Evolutionary conservation across 129 eudicot genomes (phyloP).

Genomic region (Logfia minima): DNA sequence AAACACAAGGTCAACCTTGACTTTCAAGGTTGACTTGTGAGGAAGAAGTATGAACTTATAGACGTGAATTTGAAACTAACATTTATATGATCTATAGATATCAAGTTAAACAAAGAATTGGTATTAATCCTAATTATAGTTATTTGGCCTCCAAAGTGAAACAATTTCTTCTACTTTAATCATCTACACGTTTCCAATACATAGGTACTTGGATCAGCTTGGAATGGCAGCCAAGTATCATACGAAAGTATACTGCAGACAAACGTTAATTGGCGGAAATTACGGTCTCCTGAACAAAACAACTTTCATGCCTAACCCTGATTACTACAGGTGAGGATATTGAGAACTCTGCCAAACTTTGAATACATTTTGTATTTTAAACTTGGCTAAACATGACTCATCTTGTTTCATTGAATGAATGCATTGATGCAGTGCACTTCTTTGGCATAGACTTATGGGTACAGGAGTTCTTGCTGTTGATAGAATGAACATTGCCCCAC

Average conservation of each 20-base stretch:
- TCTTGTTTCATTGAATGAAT: slow-evolving; percentile 23
- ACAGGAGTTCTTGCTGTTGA: slow-evolving; percentile 70
- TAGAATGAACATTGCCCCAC: slow-evolving; percentile 56
- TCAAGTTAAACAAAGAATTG: background rate
- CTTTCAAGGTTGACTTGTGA: background rate
- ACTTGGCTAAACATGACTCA: slow-evolving; percentile 2
- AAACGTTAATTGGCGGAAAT: slow-evolving; percentile 87
- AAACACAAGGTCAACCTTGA: background rate
- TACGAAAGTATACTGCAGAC: slow-evolving; percentile 90
- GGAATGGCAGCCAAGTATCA: slow-evolving; percentile 83
- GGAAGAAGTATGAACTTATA: background rate
- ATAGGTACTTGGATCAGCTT: slow-evolving; percentile 93
- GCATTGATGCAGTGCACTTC: slow-evolving; percentile 64
- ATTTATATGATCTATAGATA: background rate
- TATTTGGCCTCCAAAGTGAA: slow-evolving; percentile 15
- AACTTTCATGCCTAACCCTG: slow-evolving; percentile 85
- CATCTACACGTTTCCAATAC: slow-evolving; percentile 11
- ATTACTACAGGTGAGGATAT: slow-evolving; percentile 71
- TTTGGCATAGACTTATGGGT: slow-evolving; percentile 93
- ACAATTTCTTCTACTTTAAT: background rate
- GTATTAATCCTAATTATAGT: background rate
- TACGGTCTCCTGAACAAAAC: slow-evolving; percentile 71
- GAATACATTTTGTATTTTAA: background rate
- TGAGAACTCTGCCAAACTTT: background rate
- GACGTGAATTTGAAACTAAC: background rate